Base-by-base conservation (phyloP, 163 green algal species). In the Prototheca cutis region DNA sequence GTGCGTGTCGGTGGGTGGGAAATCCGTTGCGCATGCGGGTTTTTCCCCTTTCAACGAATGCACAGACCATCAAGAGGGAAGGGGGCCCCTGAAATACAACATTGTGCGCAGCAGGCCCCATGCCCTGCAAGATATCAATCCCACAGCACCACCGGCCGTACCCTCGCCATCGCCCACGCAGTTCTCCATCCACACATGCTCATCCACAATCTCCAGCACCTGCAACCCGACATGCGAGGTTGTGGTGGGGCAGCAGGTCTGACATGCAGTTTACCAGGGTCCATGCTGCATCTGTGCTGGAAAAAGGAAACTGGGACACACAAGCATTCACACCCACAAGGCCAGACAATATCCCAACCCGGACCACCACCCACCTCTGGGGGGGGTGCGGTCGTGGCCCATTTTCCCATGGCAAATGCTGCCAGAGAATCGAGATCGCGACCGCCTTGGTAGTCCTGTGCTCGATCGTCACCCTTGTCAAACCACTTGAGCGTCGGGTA, bases 401-500 rank as follows among this genome's bases (percentile, higher is more conserved):
- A 77, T 25, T 32, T 32, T 5, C 71, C 53, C 0, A 58, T 65
- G 4, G 76, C 83, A 61, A 81, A 89, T 6, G 55, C 48, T 10
- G 73, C 48, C 30, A 95, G 85, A 61, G 53, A 65, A 10, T 55
- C 68, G 3, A 67, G 56, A 51, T 90, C 79, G 3, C 88, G 64
- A 29, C 65, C 75, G 29, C 80, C 83, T 2, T 88, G 39, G 72
- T 77, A 90, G 27, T 85, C 59, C 59, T 59, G 3, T 40, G 19
- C 58, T 55, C 55, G 4, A 40, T 15, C 54, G 1, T 30, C 36
- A 1, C 36, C 3, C 4, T 15, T 45, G 3, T 59, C 75, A 36
- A 88, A 88, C n/a, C 79, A 73, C 58, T 80, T 77, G 62, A 87
- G 66, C 32, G 80, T 87, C 30, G 79, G 79, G 63, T 82, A 87